phyloP scores from a whole-genome alignment of 2,329 filamentous ascomycete genomes.

The Cladobotryum protrusum region DNA sequence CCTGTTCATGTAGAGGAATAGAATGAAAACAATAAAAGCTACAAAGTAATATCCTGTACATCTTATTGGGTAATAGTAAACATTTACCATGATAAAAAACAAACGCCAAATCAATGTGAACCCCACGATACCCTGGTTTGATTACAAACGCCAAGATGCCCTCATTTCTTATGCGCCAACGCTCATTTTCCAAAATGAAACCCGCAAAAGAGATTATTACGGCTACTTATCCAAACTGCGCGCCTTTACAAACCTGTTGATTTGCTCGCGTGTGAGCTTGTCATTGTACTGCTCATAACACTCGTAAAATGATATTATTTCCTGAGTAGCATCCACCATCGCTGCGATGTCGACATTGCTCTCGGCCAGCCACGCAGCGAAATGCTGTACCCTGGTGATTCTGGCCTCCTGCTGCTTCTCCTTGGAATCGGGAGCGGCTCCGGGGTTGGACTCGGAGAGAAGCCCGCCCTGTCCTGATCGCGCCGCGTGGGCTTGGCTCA shows the following conservation, averaged over 20 bases:
- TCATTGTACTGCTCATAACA: conserved; percentile 56
- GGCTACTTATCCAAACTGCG: conserved; percentile 46
- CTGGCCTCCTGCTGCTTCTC: conserved; percentile 48
- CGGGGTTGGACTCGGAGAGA: conserved; percentile 7
- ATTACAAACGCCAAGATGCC: no score
- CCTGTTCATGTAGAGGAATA: not conserved
- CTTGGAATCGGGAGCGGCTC: conserved; percentile 28
- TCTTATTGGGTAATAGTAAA: no score
- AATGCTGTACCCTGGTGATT: conserved; percentile 59
- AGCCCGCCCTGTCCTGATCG: conserved; percentile 19
- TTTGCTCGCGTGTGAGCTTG: conserved; percentile 51
- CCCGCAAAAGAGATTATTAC: no score
- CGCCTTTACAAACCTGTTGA: conserved; percentile 54
- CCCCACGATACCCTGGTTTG: no score
- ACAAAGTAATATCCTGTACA: not conserved
- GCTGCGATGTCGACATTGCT: conserved; percentile 78
- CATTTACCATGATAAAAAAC: no score
- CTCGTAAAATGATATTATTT: conserved; percentile 85
- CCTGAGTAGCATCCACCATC: conserved; percentile 84
- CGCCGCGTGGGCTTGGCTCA: conserved; percentile 40
- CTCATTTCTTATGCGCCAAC: no score
- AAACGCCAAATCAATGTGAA: no score
- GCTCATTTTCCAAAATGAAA: no score
- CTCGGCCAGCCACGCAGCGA: conserved; percentile 75
- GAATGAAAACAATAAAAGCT: not conserved